phyloP scores from a whole-genome alignment of 225 moss, liverwort and hornwort species.

The Physcomitrellopsis africana region DNA sequence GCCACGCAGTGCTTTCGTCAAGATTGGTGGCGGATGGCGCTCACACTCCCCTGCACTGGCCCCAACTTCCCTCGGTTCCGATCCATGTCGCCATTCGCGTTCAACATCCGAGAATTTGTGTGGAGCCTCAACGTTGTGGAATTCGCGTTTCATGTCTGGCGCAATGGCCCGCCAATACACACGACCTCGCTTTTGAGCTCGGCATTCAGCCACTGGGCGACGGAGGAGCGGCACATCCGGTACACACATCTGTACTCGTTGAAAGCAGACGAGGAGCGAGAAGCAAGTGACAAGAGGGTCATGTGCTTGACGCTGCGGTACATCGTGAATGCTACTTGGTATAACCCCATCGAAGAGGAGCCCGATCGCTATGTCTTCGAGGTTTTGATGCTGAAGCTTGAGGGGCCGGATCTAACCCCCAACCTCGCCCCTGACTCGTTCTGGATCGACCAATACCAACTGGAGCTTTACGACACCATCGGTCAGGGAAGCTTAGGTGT shows the following conservation, averaged over 20 bases:
- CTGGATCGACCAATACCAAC: constrained; percentile 60
- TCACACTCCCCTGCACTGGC: constrained; percentile 50
- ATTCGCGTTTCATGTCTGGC: constrained; percentile 62
- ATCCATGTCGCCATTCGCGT: constrained; percentile 57
- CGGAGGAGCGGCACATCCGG: constrained; percentile 59
- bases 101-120: constrained; percentile 58
- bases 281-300: constrained; percentile 55
- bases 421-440: constrained; percentile 47
- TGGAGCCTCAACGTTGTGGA: constrained; percentile 65
- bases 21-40: constrained; percentile 69
- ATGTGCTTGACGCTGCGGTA: constrained; percentile 58
- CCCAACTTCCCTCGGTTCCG: constrained; percentile 50
- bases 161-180: constrained; percentile 48
- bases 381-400: constrained; percentile 51
- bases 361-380: constrained; percentile 55
- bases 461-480: constrained; percentile 54
- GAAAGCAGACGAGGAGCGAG: constrained; percentile 57
- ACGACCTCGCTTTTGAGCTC: constrained; percentile 39
- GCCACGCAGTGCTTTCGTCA: constrained; percentile 43
- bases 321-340: constrained; percentile 61
- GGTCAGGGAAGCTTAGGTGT: constrained; percentile 51
- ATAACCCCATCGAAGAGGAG: constrained; percentile 58
- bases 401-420: constrained; percentile 32
- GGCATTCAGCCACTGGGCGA: constrained; percentile 59
- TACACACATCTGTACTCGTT: constrained; percentile 56